These are phyloP conservation scores for Russula foetens DNA, from an alignment of 768 basidiomycete species.

Conservation along the genomic window DNA sequence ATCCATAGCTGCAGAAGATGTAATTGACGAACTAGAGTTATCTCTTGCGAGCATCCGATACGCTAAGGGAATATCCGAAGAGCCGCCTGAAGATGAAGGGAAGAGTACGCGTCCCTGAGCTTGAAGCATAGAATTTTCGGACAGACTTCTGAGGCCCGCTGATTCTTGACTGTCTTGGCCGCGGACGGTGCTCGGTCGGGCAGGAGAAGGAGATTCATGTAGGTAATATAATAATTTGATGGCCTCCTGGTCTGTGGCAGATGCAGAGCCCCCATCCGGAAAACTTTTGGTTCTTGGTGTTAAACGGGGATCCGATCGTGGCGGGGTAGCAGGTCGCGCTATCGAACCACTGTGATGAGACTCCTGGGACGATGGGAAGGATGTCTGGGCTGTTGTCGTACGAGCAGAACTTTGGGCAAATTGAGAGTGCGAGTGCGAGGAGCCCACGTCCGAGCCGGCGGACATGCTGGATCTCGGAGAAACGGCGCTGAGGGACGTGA, in stretches of 20 bases:
- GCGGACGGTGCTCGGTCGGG: conserved; percentile 44
- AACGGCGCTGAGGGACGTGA: conserved; percentile 41
- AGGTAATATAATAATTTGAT: conserved; percentile 82
- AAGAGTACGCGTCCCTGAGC: conserved; percentile 67
- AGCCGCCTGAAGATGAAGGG: conserved; percentile 29
- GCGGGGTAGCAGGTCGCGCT: conserved; percentile 31
- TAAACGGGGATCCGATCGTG: conserved; percentile 24
- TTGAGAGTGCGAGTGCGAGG: conserved; percentile 52
- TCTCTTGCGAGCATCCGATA: conserved; percentile 25
- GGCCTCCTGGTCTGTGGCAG: conserved; percentile 63
- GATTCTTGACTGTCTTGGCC: conserved; percentile 42
- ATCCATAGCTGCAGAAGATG: conserved; percentile 21
- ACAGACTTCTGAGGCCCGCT: conserved; percentile 49
- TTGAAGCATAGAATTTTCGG: conserved; percentile 42
- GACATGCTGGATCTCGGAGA: conserved; percentile 67
- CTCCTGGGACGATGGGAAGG: conserved; percentile 34
- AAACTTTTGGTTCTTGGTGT: conserved; percentile 18
- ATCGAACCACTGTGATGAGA: conserved; percentile 29
- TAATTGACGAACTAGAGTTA: conserved; percentile 34
- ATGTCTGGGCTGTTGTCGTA: conserved; percentile 34
- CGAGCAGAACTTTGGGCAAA: conserved; percentile 62
- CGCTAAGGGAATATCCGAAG: conserved; percentile 10
- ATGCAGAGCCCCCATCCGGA: conserved; percentile 25
- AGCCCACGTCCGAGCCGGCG: conserved; percentile 59
- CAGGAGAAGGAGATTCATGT: conserved; percentile 80